Base-by-base conservation (phyloP, 2,329 filamentous ascomycete genomes). In the Colletotrichum limetticola region DNA sequence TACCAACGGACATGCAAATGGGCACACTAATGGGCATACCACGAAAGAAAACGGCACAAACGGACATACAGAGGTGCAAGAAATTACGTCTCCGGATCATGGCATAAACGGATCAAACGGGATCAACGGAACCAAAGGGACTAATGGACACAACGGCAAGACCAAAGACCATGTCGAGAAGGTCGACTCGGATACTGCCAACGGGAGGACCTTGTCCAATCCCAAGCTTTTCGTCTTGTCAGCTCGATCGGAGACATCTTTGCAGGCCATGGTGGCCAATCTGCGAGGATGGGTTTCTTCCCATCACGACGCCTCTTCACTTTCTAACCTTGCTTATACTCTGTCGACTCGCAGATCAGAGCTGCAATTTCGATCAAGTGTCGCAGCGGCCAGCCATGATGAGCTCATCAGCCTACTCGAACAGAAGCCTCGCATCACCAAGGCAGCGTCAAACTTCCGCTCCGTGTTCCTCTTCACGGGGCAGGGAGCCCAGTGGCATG, bases 221-320 rank as follows among this genome's bases (percentile, higher is more conserved):
- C 79, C 81, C 28, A 82, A 83, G 28, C 74, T 87, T 2, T 85
- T 86, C 62, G 79, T 83, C 12, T 83, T 83, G 59, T 87, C 85
- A 4, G 66, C 66, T n/a, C 83, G 85, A 19, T 68, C 66, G 24
- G 66, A 64, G 35, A 46, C 35, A 19, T 60, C 55, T 4, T 32
- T 67, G 19, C 6, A 46, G 6, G 12, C 60, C 7, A 63, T 63
- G 46, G 52, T 42, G 26, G 24, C n/a, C 37, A 63, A 63, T 16
- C n/a, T 63, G 2, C 8, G 11, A 52, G 60, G 60, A 52, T 63
- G 60, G 60, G 6, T 63, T n/a, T 46, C 60, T n/a, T 28, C 35
- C 7, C 57, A 37, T 11, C 1, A 7, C 0, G n/a, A 37, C 16
- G 2, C 30, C n/a, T 37, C 30, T 30, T 59, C 57, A 24, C 70